Evolutionary conservation across 2,329 filamentous ascomycete species (phyloP).

Genomic region (Fusarium clavum): DNA sequence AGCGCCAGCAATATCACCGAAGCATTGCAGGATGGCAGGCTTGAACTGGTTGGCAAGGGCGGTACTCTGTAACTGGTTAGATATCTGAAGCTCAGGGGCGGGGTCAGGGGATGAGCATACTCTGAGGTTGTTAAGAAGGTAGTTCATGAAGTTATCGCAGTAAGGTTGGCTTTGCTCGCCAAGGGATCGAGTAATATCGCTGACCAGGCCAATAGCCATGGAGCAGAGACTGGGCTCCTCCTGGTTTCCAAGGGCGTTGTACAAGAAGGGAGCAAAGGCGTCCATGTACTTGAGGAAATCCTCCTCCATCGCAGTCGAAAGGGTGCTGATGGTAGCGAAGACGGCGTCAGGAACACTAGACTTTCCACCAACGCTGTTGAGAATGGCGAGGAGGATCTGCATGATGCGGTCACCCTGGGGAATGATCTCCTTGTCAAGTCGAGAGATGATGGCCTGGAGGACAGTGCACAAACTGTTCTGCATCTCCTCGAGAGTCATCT

Average conservation of each 20-base stretch:
- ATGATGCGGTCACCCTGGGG: constrained; percentile 95
- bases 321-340: constrained; percentile 91
- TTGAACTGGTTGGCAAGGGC: constrained; percentile 96
- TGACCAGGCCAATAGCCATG: constrained; percentile 97
- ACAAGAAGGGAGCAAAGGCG: constrained; percentile 89
- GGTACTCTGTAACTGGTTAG: constrained; percentile 69
- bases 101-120: constrained; percentile 60
- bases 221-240: constrained; percentile 94
- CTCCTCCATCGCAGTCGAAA: constrained; percentile 90
- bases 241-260: constrained; percentile 94
- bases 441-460: constrained; percentile 88
- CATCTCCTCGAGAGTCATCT: constrained; percentile 95
- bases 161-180: constrained; percentile 92
- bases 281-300: constrained; percentile 99
- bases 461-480: constrained; percentile 95
- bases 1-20: constrained; percentile 95
- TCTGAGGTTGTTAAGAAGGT: constrained; percentile 89
- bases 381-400: constrained; percentile 84
- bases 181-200: constrained; percentile 93
- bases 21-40: constrained; percentile 96
- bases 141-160: constrained; percentile 99
- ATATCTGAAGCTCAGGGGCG: not conserved
- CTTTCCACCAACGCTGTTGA: constrained; percentile 81
- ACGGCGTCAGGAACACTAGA: constrained; percentile 94
- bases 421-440: constrained; percentile 89